Evolutionary conservation across 805 yeast species (phyloP), one percentile per base, ranked within the genome.

Genomic region (Saturnispora saitoi): DNA sequence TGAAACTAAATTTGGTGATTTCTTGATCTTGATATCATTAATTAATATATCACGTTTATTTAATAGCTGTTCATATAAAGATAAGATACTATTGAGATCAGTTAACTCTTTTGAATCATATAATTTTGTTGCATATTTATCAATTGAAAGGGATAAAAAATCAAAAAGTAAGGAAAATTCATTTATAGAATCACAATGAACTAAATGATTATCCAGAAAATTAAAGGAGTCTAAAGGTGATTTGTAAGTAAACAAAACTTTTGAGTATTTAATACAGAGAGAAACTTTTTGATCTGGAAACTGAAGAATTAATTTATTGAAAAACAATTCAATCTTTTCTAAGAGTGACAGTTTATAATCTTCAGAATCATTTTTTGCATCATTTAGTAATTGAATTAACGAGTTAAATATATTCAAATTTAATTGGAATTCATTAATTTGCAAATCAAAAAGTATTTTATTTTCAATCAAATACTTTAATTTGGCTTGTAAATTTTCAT

Each of bases 111-210:
- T 10, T 54, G 54, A 2, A 55, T 54, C 3, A 58, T 54, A 4
- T 47, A 30, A 11, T n/a, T 31, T 10, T 51, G 20, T 56, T 58
- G 4, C 53, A 42, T 7, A 52, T 32, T 29, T 69, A 51, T 3
- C 91, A 58, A 80, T 80, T 59, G 80, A 70, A 54, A 81, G 82
- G 5, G 78, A 64, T 54, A 76, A 79, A 3, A 77, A 66, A 58
- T 86, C 89, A 60, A 77, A 87, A 0, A 86, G 67, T 19, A 69
- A 56, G 0, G 82, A 72, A 60, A 87, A 86, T 51, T 84, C 90
- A 32, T 68, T 68, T 4, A 83, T 64, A 0, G 87, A 76, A 5
- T 60, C 44, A 3, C 81, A 75, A 2, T 64, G 57, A 1, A 58
- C 42, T 12, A 86, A 53, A 0, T 81, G 80, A 19, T 69, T 66